Percentiles rank a stretch among this genome's conserved stretches.
These are phyloP conservation scores for Penicillium frequentans DNA, from an alignment of 2,329 filamentous ascomycete species.

Conservation along the genomic window DNA sequence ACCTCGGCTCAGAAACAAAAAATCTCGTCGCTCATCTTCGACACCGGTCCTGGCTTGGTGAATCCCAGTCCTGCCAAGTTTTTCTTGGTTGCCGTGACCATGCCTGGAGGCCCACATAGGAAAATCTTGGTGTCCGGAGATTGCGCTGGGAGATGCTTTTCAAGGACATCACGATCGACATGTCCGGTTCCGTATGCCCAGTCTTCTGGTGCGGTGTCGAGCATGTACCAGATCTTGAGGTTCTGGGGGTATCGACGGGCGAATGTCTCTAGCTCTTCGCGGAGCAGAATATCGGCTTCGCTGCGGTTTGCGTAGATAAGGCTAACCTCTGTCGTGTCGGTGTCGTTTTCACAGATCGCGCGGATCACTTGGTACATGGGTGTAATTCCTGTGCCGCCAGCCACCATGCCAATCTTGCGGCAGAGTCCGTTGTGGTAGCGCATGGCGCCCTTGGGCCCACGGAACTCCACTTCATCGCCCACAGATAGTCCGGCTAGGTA, in stretches of 20 bases:
- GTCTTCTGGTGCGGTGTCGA: slow-evolving; percentile 45
- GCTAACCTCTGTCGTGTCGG: slow-evolving; percentile 57
- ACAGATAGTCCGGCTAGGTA: slow-evolving; percentile 26
- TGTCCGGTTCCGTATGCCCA: slow-evolving; percentile 43
- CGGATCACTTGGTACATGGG: slow-evolving; percentile 64
- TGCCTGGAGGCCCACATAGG: slow-evolving; percentile 62
- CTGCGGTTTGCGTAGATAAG: slow-evolving; percentile 61
- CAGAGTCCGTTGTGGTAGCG: slow-evolving; percentile 30
- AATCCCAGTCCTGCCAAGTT: slow-evolving; percentile 52
- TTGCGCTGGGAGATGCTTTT: slow-evolving; percentile 50
- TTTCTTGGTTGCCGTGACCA: slow-evolving; percentile 60
- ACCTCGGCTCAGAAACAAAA: slow-evolving; percentile 49
- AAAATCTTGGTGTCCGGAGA: slow-evolving; percentile 53
- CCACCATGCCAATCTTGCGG: slow-evolving; percentile 39
- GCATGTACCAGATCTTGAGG: slow-evolving; percentile 52
- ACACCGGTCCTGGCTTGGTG: slow-evolving; percentile 49
- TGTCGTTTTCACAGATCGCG: slow-evolving; percentile 61
- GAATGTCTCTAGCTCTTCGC: slow-evolving; percentile 53
- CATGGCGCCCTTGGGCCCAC: slow-evolving; percentile 40
- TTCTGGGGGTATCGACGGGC: slow-evolving; percentile 47
- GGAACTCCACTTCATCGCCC: slow-evolving; percentile 35
- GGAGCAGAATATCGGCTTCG: slow-evolving; percentile 61
- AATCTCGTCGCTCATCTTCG: slow-evolving; percentile 57
- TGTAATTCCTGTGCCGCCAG: slow-evolving; percentile 43
- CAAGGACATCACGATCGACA: slow-evolving; percentile 51